Evolutionary conservation across 495 filamentous ascomycete genomes (phyloP).

Genomic region (Beverwykella pulmonaria): DNA sequence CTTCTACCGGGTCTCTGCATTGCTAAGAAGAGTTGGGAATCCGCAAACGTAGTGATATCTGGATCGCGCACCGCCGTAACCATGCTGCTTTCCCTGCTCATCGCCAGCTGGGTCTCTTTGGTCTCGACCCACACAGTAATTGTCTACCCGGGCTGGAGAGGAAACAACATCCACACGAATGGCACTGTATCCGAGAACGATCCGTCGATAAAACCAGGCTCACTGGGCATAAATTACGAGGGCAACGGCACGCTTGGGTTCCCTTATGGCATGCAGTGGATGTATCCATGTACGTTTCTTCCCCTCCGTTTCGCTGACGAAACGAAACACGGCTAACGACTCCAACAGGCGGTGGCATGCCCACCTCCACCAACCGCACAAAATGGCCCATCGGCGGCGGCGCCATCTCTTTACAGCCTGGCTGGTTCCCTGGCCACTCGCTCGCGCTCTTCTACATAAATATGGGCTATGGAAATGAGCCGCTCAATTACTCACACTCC

Average conservation of each 20-base stretch:
- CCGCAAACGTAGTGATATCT: neutral
- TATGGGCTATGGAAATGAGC: conserved; percentile 79
- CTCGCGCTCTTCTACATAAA: conserved; percentile 92
- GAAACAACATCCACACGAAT: conserved; percentile 86
- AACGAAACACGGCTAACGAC: conserved; percentile 15
- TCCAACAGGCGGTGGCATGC: conserved; percentile 78
- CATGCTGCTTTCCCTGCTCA: conserved; percentile 35
- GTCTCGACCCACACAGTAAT: conserved; percentile 83
- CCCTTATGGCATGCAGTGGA: conserved; percentile 97
- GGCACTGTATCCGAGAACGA: conserved; percentile 48
- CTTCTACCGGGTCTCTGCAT: neutral
- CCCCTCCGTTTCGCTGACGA: conserved; percentile 1
- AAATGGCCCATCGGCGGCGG: conserved; percentile 89
- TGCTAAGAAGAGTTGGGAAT: neutral
- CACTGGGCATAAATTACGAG: conserved; percentile 47
- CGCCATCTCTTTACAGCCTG: conserved; percentile 82
- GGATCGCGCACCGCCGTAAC: neutral
- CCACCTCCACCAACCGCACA: conserved; percentile 77
- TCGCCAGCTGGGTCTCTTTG: conserved; percentile 42
- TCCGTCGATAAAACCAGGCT: conserved; percentile 48
- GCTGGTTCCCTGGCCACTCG: conserved; percentile 92
- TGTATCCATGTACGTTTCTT: conserved; percentile 84
- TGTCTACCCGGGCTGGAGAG: conserved; percentile 92
- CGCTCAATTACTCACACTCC: conserved; percentile 83
- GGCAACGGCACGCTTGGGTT: conserved; percentile 52